These are phyloP conservation scores for Podosphaera xanthii DNA, from an alignment of 2,329 filamentous ascomycete species.

Conservation along the genomic window DNA sequence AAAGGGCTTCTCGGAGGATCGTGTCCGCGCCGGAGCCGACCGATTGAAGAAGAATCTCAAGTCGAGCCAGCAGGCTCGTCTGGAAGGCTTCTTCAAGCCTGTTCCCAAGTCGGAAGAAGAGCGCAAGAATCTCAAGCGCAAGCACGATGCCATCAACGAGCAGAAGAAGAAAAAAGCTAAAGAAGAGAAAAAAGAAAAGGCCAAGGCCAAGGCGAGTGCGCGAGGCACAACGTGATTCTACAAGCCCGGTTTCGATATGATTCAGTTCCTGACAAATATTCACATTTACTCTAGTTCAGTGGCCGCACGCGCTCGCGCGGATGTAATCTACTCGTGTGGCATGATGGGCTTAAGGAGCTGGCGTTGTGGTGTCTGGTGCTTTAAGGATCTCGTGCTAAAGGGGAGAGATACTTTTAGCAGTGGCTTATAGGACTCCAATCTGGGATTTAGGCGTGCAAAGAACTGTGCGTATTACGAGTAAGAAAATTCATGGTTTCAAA, in stretches of 20 bases:
- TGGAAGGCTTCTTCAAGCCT: conserved; percentile 95
- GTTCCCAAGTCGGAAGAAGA: conserved; percentile 72
- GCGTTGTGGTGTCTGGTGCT: neutral
- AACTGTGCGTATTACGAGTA: neutral
- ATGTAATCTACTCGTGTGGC: neutral
- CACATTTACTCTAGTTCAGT: neutral
- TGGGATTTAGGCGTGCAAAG: neutral
- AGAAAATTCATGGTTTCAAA: neutral
- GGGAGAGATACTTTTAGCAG: too few species aligned
- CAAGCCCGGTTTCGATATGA: too few species aligned
- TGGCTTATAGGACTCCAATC: neutral
- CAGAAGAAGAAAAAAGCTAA: conserved; percentile 92
- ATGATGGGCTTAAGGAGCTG: neutral
- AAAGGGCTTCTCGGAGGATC: conserved; percentile 92
- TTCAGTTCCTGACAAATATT: neutral
- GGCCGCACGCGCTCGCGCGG: neutral
- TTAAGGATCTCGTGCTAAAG: neutral
- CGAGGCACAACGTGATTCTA: conserved; percentile 20
- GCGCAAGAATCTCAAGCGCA: conserved; percentile 69
- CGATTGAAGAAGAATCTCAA: conserved; percentile 79
- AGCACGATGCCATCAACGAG: conserved; percentile 77
- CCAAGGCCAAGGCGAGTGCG: conserved; percentile 70
- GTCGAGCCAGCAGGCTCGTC: conserved; percentile 65
- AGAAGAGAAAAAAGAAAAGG: conserved; percentile 87
- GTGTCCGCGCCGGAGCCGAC: conserved; percentile 57